These are phyloP conservation scores for Paulownia fortunei DNA, from an alignment of 257 asterid genomes.

Conservation along the genomic window DNA sequence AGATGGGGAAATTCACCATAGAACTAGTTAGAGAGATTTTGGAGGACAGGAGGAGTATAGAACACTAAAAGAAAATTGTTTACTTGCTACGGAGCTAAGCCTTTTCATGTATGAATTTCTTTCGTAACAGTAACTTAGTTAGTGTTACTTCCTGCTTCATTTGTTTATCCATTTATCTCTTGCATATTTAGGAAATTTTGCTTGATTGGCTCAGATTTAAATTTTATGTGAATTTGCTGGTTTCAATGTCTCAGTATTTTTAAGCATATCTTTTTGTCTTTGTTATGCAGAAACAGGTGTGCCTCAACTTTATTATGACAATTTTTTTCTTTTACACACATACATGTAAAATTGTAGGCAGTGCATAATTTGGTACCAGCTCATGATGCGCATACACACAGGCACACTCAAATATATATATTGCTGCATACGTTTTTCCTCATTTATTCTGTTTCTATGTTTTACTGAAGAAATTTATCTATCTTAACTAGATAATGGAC, in stretches of 20 bases:
- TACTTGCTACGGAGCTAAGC: background rate
- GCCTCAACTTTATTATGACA: slow-evolving; percentile 6
- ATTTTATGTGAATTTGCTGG: background rate
- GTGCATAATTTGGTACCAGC: background rate
- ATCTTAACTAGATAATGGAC: slow-evolving; percentile 85
- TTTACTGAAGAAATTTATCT: slow-evolving; percentile 34
- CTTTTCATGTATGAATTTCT: background rate
- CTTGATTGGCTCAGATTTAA: background rate
- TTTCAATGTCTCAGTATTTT: background rate
- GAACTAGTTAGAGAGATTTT: background rate
- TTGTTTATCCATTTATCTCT: background rate
- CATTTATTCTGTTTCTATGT: slow-evolving; percentile 21
- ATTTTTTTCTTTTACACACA: background rate
- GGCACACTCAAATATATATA: background rate
- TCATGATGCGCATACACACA: slow-evolving; percentile 1
- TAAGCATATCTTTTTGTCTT: slow-evolving; percentile 17
- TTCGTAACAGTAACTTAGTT: background rate
- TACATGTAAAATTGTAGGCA: background rate
- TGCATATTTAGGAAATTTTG: background rate
- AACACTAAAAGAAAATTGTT: background rate
- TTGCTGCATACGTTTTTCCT: slow-evolving; percentile 15
- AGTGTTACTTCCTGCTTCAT: background rate
- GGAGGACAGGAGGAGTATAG: background rate
- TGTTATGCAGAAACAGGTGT: slow-evolving; percentile 5
- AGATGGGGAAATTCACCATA: background rate